Conservation (phyloP, 2,329 filamentous ascomycete species). For the Fusarium oligoseptatum region DNA sequence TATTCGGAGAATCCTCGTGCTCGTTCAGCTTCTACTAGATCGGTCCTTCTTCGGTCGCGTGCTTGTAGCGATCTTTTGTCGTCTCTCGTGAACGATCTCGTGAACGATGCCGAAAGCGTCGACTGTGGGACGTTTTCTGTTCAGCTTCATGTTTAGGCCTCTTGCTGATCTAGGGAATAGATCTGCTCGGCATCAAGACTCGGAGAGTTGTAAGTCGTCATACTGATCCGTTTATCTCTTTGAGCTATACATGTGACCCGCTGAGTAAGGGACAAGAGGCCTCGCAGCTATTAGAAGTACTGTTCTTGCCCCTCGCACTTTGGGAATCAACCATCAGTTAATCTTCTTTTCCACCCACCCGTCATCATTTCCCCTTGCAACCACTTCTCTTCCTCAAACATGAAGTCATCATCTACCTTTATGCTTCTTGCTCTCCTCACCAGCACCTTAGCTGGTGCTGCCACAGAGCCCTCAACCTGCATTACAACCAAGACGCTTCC, state of each 20-base stretch:
- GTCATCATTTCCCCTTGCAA: neutral
- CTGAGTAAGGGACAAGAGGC: neutral
- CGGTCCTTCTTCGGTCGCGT: neutral
- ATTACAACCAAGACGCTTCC: neutral
- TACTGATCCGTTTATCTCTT: neutral
- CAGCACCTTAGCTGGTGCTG: neutral
- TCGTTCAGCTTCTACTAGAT: neutral
- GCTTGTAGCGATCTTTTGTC: neutral
- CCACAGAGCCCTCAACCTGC: neutral
- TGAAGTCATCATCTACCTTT: neutral
- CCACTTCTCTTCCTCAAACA: neutral
- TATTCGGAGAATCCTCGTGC: neutral
- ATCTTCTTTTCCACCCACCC: neutral
- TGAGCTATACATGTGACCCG: neutral
- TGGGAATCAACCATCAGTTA: neutral
- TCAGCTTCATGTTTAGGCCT: neutral
- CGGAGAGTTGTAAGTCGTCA: neutral
- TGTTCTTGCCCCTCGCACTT: neutral
- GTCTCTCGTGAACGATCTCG: neutral
- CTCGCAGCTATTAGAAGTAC: neutral
- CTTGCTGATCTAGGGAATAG: neutral
- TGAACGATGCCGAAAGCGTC: neutral
- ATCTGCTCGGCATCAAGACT: neutral
- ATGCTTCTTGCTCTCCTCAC: neutral
- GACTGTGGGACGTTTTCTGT: neutral